Percentiles rank a stretch among this genome's conserved stretches.
Conservation (phyloP, 1,139 yeast genomes). For the Ogataea hybrid region DNA sequence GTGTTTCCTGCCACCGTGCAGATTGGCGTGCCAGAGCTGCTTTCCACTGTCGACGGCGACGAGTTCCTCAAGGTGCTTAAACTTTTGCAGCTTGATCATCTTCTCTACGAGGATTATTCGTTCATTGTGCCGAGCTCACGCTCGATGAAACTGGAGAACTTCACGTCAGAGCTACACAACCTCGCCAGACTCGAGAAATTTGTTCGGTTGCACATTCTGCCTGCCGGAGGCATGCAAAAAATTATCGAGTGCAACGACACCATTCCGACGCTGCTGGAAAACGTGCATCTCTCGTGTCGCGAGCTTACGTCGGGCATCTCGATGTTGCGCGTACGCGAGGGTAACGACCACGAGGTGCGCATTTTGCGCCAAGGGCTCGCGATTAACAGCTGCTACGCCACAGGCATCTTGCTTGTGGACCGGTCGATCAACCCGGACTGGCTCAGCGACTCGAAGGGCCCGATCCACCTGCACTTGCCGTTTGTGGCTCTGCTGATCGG, state of each 20-base stretch:
- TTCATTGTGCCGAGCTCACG: constrained; percentile 71
- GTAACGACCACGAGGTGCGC: constrained; percentile 64
- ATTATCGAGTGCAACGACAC: constrained; percentile 43
- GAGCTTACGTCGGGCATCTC: constrained; percentile 37
- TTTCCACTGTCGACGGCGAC: constrained; percentile 46
- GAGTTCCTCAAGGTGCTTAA: constrained; percentile 51
- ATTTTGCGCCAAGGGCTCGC: constrained; percentile 70
- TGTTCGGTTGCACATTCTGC: constrained; percentile 67
- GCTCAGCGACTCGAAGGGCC: constrained; percentile 46
- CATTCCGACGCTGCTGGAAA: constrained; percentile 44
- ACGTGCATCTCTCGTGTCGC: constrained; percentile 45
- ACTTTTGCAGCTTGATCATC: constrained; percentile 33
- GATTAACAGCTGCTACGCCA: constrained; percentile 28
- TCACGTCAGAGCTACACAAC: constrained; percentile 40
- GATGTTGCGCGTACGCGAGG: constrained; percentile 43
- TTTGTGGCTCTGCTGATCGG: constrained; percentile 68
- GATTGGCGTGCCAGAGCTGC: constrained; percentile 56
- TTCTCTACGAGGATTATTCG: constrained; percentile 48
- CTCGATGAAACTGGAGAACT: constrained; percentile 52
- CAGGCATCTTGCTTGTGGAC: constrained; percentile 73
- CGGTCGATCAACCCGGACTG: constrained; percentile 64
- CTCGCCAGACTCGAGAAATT: constrained; percentile 53
- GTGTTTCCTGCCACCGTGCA: constrained; percentile 56
- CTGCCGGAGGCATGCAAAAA: constrained; percentile 44
- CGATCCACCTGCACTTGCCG: constrained; percentile 60